These are phyloP conservation scores for Imleria badia DNA, from an alignment of 768 basidiomycete species.

Conservation along the genomic window DNA sequence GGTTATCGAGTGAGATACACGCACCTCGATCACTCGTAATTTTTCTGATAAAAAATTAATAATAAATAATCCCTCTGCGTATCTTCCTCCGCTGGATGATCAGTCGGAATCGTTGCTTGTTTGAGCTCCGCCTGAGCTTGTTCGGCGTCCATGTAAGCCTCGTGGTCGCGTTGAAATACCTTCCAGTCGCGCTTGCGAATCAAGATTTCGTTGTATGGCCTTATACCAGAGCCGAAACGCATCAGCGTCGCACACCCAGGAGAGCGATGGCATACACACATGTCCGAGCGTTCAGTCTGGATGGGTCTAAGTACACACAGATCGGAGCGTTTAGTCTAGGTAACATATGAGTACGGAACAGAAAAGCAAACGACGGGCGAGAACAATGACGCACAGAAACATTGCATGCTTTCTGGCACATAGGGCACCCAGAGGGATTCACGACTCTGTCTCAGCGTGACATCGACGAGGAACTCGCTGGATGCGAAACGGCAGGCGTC, in stretches of 20 bases:
- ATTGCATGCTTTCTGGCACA: constrained; percentile 20
- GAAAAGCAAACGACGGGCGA: not conserved
- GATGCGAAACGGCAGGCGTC: not conserved
- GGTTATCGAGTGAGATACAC: not conserved
- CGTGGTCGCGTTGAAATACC: constrained; percentile 1
- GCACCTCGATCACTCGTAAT: constrained; percentile 2
- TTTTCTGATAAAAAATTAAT: no score
- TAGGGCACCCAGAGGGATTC: constrained; percentile 20
- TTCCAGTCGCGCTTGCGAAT: constrained; percentile 24
- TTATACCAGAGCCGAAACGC: constrained; percentile 6
- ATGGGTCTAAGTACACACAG: constrained; percentile 3
- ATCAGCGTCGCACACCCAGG: not conserved
- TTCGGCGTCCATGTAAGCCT: not conserved
- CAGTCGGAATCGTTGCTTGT: no score
- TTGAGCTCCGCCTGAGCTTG: not conserved
- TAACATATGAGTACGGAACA: not conserved
- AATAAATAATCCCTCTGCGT: not conserved
- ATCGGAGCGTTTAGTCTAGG: no score
- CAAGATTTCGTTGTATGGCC: constrained; percentile 14
- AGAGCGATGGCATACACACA: constrained; percentile 17
- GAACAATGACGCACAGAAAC: constrained; percentile 25
- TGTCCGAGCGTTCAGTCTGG: accelerated
- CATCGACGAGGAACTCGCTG: constrained; percentile 16
- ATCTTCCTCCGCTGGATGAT: no score
- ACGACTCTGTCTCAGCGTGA: not conserved